Evolutionary conservation across 1,284 basidiomycete species (phyloP).

Genomic region (Trametes sp.): DNA sequence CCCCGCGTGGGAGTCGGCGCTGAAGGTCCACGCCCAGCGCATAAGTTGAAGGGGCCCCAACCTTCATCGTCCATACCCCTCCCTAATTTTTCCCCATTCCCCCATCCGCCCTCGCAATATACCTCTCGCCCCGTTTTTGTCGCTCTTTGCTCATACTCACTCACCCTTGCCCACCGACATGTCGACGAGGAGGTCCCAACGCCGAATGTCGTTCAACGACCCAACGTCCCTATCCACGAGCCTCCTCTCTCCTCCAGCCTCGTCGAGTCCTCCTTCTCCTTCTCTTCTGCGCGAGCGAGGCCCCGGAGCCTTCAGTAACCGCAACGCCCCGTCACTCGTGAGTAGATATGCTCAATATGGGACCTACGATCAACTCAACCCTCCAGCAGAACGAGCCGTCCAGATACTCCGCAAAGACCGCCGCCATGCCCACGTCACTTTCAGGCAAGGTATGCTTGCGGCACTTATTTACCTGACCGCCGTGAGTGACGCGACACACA

Average conservation of each 20-base stretch:
- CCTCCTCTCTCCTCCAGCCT: conserved; percentile 51
- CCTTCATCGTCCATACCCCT: too few relatives aligned
- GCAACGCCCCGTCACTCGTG: background rate
- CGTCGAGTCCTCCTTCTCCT: background rate
- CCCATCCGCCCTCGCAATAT: too few relatives aligned
- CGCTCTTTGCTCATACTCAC: too few relatives aligned
- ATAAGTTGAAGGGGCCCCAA: too few relatives aligned
- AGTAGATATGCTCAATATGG: background rate
- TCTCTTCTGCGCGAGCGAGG: background rate
- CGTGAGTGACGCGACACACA: conserved; percentile 34
- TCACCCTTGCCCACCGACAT: too few relatives aligned
- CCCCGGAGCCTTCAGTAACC: background rate
- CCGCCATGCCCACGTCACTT: conserved; percentile 41
- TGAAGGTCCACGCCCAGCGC: too few relatives aligned
- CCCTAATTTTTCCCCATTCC: too few relatives aligned
- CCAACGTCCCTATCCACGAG: conserved; percentile 63
- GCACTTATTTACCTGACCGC: too few relatives aligned
- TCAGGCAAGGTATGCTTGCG: conserved; percentile 45
- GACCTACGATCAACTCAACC: background rate
- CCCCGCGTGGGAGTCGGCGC: too few relatives aligned
- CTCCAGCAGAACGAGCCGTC: conserved; percentile 56
- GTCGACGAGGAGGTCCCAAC: too few relatives aligned
- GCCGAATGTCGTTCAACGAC: too few relatives aligned
- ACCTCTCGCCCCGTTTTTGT: too few relatives aligned
- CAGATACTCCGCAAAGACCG: conserved; percentile 45